A percentile compares a stretch with the other conserved stretches of the same genome.
phyloP scores from a whole-genome alignment of 768 basidiomycete species.

The Pulveroboletus ravenelii region DNA sequence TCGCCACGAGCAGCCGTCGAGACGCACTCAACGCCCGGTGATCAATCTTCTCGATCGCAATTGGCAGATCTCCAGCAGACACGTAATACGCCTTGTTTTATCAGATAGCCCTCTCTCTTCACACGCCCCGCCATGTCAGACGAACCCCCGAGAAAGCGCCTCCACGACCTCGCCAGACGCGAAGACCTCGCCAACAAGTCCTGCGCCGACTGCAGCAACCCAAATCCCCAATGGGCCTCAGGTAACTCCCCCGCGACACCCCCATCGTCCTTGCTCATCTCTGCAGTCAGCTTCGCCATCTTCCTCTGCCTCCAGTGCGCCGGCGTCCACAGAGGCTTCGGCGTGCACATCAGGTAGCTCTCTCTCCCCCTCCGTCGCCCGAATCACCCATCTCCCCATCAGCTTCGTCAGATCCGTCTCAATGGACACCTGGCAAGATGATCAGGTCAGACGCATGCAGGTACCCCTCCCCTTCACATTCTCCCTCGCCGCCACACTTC shows the following conservation, averaged over 20 bases:
- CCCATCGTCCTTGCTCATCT: background rate
- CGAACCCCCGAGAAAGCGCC: conserved; percentile 59
- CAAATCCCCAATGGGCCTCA: conserved; percentile 96
- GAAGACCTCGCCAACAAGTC: conserved; percentile 43
- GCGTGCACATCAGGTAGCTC: conserved; percentile 79
- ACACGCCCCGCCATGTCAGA: conserved; percentile 8
- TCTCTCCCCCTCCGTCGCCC: background rate
- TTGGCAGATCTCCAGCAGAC: background rate
- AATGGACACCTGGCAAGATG: conserved; percentile 95
- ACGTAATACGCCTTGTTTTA: background rate
- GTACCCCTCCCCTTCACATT: conserved; percentile 37
- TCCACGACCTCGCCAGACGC: conserved; percentile 70
- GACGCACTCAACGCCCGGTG: no score
- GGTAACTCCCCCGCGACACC: conserved; percentile 37
- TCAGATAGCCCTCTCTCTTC: conserved; percentile 2
- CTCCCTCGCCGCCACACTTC: conserved; percentile 7
- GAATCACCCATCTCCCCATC: conserved; percentile 7
- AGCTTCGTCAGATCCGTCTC: conserved; percentile 91
- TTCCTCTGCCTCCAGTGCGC: conserved; percentile 92
- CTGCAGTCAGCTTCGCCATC: conserved; percentile 62
- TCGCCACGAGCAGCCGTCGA: no score
- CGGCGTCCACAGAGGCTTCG: conserved; percentile 82
- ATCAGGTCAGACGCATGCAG: conserved; percentile 88
- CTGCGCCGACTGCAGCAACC: conserved; percentile 81
- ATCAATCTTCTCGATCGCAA: background rate